Evolutionary conservation across 78 protist species (phyloP).

Genomic region (Dictyostelium citrinum): DNA sequence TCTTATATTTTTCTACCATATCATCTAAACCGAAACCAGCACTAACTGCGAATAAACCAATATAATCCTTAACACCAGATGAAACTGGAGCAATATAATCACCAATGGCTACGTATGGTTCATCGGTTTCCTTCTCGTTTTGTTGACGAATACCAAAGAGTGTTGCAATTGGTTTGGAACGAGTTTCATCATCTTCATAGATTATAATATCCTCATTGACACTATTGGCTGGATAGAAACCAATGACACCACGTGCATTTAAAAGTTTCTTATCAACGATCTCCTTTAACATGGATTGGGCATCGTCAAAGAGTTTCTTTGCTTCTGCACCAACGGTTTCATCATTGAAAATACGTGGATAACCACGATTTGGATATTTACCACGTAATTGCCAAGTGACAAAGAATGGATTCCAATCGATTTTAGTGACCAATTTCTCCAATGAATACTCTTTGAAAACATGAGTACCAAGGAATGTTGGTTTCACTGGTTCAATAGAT

Average conservation of each 20-base stretch:
- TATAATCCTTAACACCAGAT: slow-evolving; percentile 88
- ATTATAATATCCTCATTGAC: slow-evolving; percentile 94
- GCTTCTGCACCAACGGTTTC: slow-evolving; percentile 95
- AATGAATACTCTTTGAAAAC: slow-evolving; percentile 81
- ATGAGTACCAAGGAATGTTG: slow-evolving; percentile 63
- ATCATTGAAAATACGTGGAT: slow-evolving; percentile 98
- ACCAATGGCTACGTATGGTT: slow-evolving; percentile 87
- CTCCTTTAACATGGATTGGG: slow-evolving; percentile 85
- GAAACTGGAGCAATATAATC: slow-evolving; percentile 96
- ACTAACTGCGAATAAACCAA: slow-evolving; percentile 94
- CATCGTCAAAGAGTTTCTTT: slow-evolving; percentile 92
- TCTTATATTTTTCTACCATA: slow-evolving; percentile 75
- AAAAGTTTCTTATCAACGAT: slow-evolving; percentile 78
- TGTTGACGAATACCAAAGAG: slow-evolving; percentile 97
- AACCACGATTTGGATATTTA: slow-evolving; percentile 97
- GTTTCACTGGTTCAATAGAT: slow-evolving; percentile 24
- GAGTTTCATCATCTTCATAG: slow-evolving; percentile 85
- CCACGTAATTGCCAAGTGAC: slow-evolving; percentile 96
- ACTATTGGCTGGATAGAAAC: slow-evolving; percentile 94
- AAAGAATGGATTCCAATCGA: slow-evolving; percentile 99
- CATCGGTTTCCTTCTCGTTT: slow-evolving; percentile 91
- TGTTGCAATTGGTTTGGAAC: slow-evolving; percentile 19
- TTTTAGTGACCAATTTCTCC: slow-evolving; percentile 83
- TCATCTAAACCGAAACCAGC: slow-evolving; percentile 94
- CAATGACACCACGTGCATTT: slow-evolving; percentile 88